Conservation (phyloP, 1,284 basidiomycete species). For the Leccinum huronense region DNA sequence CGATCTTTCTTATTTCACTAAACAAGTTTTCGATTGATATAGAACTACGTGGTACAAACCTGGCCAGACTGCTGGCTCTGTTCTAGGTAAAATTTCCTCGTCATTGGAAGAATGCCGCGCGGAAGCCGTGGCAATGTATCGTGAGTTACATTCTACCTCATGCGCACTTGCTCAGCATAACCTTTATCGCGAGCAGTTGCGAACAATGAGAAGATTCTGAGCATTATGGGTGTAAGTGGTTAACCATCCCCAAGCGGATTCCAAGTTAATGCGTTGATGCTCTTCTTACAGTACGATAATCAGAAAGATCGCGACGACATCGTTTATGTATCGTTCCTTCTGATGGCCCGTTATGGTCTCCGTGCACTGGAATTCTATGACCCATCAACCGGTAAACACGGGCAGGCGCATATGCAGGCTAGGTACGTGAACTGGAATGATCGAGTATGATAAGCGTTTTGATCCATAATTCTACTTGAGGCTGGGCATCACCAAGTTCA, state of each 20-base stretch:
- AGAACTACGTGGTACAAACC: conserved; percentile 82
- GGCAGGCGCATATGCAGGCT: conserved; percentile 92
- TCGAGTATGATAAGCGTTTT: neutral
- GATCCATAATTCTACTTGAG: conserved; percentile 38
- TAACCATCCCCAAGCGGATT: neutral
- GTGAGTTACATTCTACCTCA: conserved; percentile 41
- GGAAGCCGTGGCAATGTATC: conserved; percentile 76
- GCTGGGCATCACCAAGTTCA: conserved; percentile 76
- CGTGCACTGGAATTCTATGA: conserved; percentile 82
- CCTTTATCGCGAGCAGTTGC: conserved; percentile 49
- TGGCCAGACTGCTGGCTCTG: conserved; percentile 75
- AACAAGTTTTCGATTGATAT: neutral
- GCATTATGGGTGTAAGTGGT: conserved; percentile 67
- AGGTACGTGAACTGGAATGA: conserved; percentile 45
- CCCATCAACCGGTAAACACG: conserved; percentile 75
- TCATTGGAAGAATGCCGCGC: conserved; percentile 88
- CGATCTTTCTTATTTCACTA: neutral
- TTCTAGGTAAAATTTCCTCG: conserved; percentile 80
- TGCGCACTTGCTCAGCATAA: neutral
- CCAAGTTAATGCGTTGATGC: neutral
- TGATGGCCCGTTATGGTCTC: conserved; percentile 82
- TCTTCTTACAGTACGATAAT: conserved; percentile 55
- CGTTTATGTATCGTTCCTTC: conserved; percentile 75
- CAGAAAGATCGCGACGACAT: conserved; percentile 71
- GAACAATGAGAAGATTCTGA: conserved; percentile 67